Evolutionary conservation across 257 asterid genomes (phyloP), one percentile per base, ranked within the genome.

Genomic region (Vinca minor): DNA sequence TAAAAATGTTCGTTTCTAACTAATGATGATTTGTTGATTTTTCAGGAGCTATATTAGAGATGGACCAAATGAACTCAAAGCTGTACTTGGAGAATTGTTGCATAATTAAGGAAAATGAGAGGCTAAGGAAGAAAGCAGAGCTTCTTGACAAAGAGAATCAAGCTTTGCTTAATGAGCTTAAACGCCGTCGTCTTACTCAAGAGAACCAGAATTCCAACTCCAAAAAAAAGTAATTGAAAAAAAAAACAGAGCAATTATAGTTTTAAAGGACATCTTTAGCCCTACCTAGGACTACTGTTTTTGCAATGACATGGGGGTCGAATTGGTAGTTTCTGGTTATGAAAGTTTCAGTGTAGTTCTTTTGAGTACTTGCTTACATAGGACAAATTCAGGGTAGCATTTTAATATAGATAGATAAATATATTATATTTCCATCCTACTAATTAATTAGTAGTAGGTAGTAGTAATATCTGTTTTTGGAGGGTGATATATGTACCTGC

Each of bases 1-100:
- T 34, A 34, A 34, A 34, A n/a, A n/a, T n/a, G 7, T 7, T 7
- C 38, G 3, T 34, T 34, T 34, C 4, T 3, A 34, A 34, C 3
- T 34, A 34, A 2, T 34, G 7, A 34, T 34, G 38, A 34, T 34
- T 34, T 34, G 38, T 34, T 34, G 38, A 34, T 2, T 34, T 34
- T 34, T 34, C 38, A 34, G 38, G 38, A 2, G 3, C 7, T 34
- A 7, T 34, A 2, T 34, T 3, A 8, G 67, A 0, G 61, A 85
- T 91, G 98, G 95, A 91, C 23, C 73, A 83, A 66, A n/a, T 81
- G 29, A 88, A 91, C 85, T 79, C 95, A 23, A 83, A 88, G 78
- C 77, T 91, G 58, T 84, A 73, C 69, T 3, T 86, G 73, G 88
- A 88, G 71, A 91, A 91, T 81, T 77, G 76, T 77, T 79, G 73